Conservation (phyloP, 1,284 basidiomycete species). For the Sporisorium graminicola region DNA sequence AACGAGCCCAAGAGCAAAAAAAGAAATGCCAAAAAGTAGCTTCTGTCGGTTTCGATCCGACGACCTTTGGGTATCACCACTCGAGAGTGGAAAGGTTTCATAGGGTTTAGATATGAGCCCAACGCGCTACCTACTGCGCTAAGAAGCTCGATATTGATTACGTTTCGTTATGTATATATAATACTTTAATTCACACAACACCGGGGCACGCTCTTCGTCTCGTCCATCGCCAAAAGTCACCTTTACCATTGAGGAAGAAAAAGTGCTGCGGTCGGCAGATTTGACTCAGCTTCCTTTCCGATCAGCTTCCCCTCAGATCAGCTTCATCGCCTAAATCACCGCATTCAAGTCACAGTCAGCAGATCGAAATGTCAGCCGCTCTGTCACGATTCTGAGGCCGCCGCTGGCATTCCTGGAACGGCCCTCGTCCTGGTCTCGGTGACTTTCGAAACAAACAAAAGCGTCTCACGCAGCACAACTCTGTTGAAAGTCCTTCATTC, state of each 20-base stretch:
- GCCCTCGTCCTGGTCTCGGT: background rate
- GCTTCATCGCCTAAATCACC: background rate
- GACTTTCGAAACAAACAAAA: background rate
- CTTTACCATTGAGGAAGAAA: background rate
- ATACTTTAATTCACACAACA: too few relatives aligned
- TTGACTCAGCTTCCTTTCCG: background rate
- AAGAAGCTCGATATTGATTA: too few relatives aligned
- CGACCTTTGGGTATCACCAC: slow-evolving; percentile 56
- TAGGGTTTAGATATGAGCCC: slow-evolving; percentile 48
- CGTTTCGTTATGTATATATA: too few relatives aligned
- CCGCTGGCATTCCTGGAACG: background rate
- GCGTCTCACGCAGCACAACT: background rate
- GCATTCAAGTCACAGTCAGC: background rate
- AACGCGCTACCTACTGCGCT: slow-evolving; percentile 54
- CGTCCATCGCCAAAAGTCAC: slow-evolving; percentile 9
- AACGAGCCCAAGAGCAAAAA: too few relatives aligned
- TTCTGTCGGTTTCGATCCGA: slow-evolving; percentile 60
- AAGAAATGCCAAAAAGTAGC: slow-evolving; percentile 57
- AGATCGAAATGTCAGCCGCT: background rate
- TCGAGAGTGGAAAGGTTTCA: slow-evolving; percentile 40
- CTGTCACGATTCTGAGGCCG: too few relatives aligned
- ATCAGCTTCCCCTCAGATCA: background rate
- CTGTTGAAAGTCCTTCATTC: background rate
- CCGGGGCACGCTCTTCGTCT: too few relatives aligned
- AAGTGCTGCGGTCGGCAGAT: background rate